Evolutionary conservation across 176 grass and related monocot genomes (phyloP), one percentile per base, ranked within the genome.

Genomic region (Musa acuminata): DNA sequence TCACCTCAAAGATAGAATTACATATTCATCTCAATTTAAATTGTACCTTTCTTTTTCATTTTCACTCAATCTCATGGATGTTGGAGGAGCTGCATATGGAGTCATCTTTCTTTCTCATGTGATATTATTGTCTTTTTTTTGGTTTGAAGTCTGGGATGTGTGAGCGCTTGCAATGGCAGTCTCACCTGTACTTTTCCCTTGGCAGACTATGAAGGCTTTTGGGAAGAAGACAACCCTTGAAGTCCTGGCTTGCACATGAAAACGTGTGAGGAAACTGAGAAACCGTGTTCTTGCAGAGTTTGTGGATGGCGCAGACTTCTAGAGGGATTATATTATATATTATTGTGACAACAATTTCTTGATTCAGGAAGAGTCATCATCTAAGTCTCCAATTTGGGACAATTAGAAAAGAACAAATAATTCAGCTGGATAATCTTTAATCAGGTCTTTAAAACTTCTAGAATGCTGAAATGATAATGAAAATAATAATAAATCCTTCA

Each of bases 231-330:
- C 49, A 51, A 35, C 29, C 23, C 62, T 11, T 13, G 11, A 26
- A 2, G 9, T 65, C 62, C 2, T 23, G 3, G 26, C 13, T 65
- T 65, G 5, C 26, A 17, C 17, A 70, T 19, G 43, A 50, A 51
- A 51, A 35, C 67, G 67, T 20, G 67, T 51, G 67, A 50, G 67
- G 67, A 70, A 70, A 70, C 21, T 70, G 1, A 70, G 67, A 70
- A 67, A 70, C 43, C 13, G 67, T 11, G 48, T 51, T 50, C 35
- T 20, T 65, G 10, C 11, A 25, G 11, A 35, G 29, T 35, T 35
- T 50, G 35, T 49, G 35, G 67, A 6, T 49, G 8, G 20, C 8
- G 3, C 8, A 35, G 29, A 4, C 13, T 35, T 35, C 29, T 35
- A 5, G 29, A 11, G 17, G 48, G 14, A 13, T 8, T 62, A 50